Percentiles rank a stretch among this genome's conserved stretches.
phyloP scores from a whole-genome alignment of 495 filamentous ascomycete species.

The Xylaria castorea region DNA sequence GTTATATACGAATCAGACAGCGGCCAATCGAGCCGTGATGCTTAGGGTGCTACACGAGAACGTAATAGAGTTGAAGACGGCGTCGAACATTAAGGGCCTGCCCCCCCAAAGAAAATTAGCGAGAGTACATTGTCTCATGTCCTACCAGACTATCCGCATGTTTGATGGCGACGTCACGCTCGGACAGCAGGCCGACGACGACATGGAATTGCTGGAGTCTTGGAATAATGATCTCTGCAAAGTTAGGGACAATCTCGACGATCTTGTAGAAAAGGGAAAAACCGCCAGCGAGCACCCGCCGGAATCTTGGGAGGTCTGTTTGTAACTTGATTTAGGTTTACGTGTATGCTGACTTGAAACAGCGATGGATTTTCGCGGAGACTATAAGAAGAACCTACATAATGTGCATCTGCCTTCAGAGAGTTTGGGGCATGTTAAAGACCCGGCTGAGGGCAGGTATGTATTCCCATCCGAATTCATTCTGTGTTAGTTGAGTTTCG shows the following conservation, averaged over 20 bases:
- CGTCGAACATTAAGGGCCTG: constrained; percentile 1
- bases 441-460: constrained; percentile 1
- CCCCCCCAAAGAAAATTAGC: constrained; percentile 44
- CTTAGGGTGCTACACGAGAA: constrained; percentile 38
- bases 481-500: background rate
- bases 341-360: background rate
- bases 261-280: constrained; percentile 27
- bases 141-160: constrained; percentile 47
- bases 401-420: constrained; percentile 28
- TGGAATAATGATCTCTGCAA: constrained; percentile 44
- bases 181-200: constrained; percentile 42
- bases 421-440: constrained; percentile 32
- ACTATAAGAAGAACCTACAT: constrained; percentile 37
- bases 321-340: background rate
- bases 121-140: constrained; percentile 43
- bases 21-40: constrained; percentile 39
- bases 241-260: constrained; percentile 42
- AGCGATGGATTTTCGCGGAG: constrained; percentile 40
- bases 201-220: constrained; percentile 39
- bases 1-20: constrained; percentile 43
- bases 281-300: constrained; percentile 30
- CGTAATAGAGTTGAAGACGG: constrained; percentile 34
- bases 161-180: constrained; percentile 47
- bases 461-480: background rate
- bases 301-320: constrained; percentile 38